Base-by-base conservation (phyloP, 1,139 yeast species). In the Candida albicans region DNA sequence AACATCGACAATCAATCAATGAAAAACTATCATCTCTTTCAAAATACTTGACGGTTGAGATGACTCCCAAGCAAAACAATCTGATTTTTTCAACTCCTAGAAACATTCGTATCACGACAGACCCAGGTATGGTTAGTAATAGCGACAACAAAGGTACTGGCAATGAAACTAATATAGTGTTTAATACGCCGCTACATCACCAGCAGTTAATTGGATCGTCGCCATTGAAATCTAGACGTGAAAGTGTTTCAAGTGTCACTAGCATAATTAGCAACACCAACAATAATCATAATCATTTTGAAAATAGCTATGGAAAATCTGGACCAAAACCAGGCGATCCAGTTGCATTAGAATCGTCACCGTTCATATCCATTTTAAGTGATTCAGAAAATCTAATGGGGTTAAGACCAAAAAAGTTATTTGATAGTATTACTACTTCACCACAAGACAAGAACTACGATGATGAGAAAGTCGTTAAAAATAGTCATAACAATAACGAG, bases 251-350 rank as follows among this genome's bases (percentile, higher is more conserved):
- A 18, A 18, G 22, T 5, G 22, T 18, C 22, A 18, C 22, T 18
- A 18, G 22, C 5, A 5, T 18, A 3, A 18, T 18, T 5, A 18
- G 22, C 22, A 18, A 18, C 22, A 18, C 22, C 22, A 18, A 18
- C 22, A 18, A 18, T 18, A 18, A 18, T 18, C 5, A 18, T 18
- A 18, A 18, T 18, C 42, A 24, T 30, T 3, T 9, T n/a, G 15
- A 26, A 1, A 24, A 10, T 29, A 27, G 33, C 15, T 28, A 13
- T 12, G 33, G 28, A 8, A 44, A 40, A 18, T 18, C 22, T 31
- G 47, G 50, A 29, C 53, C 47, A 13, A 56, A 56, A 43, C 76
- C 75, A 1, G 75, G 75, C 2, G 71, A 67, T 12, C 73, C 72
- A 1, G 53, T 65, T 2, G 56, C 64, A 1, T 42, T 63, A 4